Conservation (phyloP, 768 basidiomycete species). For the Russula emetica region DNA sequence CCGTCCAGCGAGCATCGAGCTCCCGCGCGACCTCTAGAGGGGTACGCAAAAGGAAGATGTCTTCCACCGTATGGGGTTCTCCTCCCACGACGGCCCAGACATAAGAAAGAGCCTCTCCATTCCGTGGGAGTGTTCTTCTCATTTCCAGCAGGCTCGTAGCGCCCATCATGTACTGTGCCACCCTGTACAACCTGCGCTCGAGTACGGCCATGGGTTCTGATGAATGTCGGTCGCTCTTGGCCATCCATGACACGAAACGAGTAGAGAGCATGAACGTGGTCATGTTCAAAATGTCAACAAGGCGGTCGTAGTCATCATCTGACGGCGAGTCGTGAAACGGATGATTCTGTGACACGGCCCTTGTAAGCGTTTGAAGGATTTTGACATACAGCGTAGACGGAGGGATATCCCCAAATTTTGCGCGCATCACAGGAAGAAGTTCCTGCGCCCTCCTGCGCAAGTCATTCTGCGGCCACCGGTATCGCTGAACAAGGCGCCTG, state of each 20-base stretch:
- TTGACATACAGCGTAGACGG: slow-evolving; percentile 15
- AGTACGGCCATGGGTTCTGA: slow-evolving; percentile 15
- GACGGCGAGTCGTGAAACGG: slow-evolving; percentile 6
- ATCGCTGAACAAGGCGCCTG: slow-evolving; percentile 12
- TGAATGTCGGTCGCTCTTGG: slow-evolving; percentile 5
- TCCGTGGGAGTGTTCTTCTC: slow-evolving; percentile 10
- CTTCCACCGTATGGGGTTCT: slow-evolving; percentile 16
- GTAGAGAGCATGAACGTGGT: slow-evolving; percentile 21
- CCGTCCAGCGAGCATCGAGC: slow-evolving; percentile 22
- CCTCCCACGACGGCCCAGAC: slow-evolving; percentile 19
- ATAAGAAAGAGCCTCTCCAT: slow-evolving; percentile 3
- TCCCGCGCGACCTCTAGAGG: slow-evolving; percentile 21
- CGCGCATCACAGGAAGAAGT: slow-evolving; percentile 17
- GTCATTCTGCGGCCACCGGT: slow-evolving; percentile 16
- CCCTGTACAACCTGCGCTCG: slow-evolving; percentile 16
- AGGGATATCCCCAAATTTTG: slow-evolving; percentile 16
- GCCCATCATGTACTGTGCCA: slow-evolving; percentile 24
- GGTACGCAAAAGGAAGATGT: slow-evolving; percentile 20
- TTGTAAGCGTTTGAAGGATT: slow-evolving; percentile 12
- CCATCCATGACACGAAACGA: slow-evolving; percentile 19
- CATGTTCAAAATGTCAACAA: slow-evolving; percentile 19
- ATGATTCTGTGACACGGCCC: slow-evolving; percentile 1
- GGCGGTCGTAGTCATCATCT: slow-evolving; percentile 10
- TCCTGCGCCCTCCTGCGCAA: slow-evolving; percentile 19
- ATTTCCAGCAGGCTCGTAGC: slow-evolving; percentile 18